Conservation (phyloP, 257 asterid species). For the Echium plantagineum region DNA sequence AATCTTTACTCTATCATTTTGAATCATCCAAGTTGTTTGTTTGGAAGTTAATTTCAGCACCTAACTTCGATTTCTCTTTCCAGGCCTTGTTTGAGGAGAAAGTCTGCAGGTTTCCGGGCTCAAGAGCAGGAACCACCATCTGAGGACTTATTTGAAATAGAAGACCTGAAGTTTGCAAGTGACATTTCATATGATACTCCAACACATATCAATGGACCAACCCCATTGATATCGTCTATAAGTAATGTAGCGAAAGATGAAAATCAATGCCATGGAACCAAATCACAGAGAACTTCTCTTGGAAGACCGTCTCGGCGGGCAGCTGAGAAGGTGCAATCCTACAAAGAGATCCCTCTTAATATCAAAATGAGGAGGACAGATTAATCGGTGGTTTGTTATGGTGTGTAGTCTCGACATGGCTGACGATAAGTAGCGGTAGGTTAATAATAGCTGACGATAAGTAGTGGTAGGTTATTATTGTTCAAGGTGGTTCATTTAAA, state of each 20-base stretch:
- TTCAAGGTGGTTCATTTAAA: no score
- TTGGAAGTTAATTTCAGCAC: not conserved
- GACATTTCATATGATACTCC: slow-evolving; percentile 14
- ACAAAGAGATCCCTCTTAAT: slow-evolving; percentile 72
- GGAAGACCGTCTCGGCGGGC: slow-evolving; percentile 62
- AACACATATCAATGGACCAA: slow-evolving; percentile 9
- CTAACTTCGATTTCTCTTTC: no score
- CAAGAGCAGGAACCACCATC: slow-evolving; percentile 25
- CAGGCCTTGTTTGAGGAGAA: slow-evolving; percentile 68
- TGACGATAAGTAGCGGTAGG: no score
- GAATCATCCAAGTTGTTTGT: not conserved
- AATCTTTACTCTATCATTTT: not conserved
- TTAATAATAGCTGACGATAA: no score
- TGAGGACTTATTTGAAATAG: slow-evolving; percentile 46
- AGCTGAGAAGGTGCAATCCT: slow-evolving; percentile 61
- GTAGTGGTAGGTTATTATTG: no score
- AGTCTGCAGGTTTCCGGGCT: slow-evolving; percentile 30
- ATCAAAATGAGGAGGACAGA: slow-evolving; percentile 56
- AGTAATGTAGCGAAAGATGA: slow-evolving; percentile 9
- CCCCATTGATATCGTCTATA: slow-evolving; percentile 8
- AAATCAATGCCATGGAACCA: slow-evolving; percentile 10
- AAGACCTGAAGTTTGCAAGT: slow-evolving; percentile 22
- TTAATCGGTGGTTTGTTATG: slow-evolving; percentile 7
- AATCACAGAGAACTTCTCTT: slow-evolving; percentile 35
- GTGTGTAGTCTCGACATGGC: not conserved